Evolutionary conservation across 495 filamentous ascomycete species (phyloP).

Genomic region (Aspergillus hancockii): DNA sequence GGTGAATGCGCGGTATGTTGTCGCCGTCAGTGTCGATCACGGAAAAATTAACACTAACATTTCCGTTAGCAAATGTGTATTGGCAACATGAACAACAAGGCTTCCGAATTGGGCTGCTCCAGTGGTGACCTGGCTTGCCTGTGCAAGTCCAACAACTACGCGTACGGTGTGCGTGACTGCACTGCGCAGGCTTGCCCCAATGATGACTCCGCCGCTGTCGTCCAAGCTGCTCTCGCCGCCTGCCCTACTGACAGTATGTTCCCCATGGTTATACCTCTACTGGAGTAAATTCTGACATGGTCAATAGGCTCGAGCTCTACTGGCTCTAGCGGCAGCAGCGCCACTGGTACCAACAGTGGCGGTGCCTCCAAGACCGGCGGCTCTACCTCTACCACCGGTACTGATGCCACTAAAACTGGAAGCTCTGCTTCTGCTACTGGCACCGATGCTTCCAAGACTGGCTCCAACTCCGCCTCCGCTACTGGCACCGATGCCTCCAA

Average conservation of each 20-base stretch:
- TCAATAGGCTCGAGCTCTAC: conserved; percentile 21
- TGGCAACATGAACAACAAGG: conserved; percentile 69
- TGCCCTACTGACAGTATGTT: conserved; percentile 32
- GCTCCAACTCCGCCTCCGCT: neutral
- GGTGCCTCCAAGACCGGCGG: conserved; percentile 10
- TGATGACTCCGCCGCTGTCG: conserved; percentile 40
- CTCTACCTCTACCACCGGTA: conserved; percentile 11
- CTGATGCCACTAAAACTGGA: conserved; percentile 9
- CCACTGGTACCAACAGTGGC: conserved; percentile 29
- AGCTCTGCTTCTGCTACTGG: conserved; percentile 10
- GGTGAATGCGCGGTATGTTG: conserved; percentile 43
- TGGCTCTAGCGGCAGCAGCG: conserved; percentile 24
- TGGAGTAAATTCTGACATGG: conserved; percentile 14
- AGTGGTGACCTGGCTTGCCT: conserved; percentile 63
- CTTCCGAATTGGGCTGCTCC: conserved; percentile 59
- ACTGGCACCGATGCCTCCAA: conserved; percentile 5
- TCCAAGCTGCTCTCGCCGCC: conserved; percentile 36
- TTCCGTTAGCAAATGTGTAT: conserved; percentile 64
- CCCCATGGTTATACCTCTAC: neutral
- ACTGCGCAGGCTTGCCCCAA: conserved; percentile 62
- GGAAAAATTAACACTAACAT: conserved; percentile 16
- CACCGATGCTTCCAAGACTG: conserved; percentile 1
- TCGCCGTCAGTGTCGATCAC: conserved; percentile 4
- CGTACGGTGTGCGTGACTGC: conserved; percentile 79
- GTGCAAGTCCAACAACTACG: conserved; percentile 68